These are phyloP conservation scores for Naganishia kalamii DNA, from an alignment of 768 basidiomycete genomes.

Conservation along the genomic window DNA sequence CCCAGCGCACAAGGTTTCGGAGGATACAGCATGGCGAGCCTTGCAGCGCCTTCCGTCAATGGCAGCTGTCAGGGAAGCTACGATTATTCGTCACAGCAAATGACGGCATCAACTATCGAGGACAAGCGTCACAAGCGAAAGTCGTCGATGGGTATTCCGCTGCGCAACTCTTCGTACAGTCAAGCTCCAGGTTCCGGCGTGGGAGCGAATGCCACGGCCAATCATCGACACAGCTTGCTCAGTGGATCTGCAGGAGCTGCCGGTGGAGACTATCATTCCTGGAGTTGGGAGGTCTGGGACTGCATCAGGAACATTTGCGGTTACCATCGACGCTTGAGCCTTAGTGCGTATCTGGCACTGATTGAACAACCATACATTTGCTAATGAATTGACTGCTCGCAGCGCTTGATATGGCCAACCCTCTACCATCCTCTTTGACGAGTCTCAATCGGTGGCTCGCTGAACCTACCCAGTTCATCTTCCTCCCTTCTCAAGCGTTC, in stretches of 20 bases:
- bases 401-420: conserved; percentile 89
- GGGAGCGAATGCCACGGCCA: not conserved
- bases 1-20: not conserved
- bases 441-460: conserved; percentile 83
- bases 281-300: conserved; percentile 99
- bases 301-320: conserved; percentile 81
- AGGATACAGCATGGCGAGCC: conserved; percentile 5
- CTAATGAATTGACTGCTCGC: not conserved
- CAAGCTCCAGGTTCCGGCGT: not conserved
- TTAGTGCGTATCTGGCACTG: conserved; percentile 40
- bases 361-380: not conserved
- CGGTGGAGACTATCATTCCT: conserved; percentile 41
- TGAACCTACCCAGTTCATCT: conserved; percentile 82
- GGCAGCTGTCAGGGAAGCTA: not conserved
- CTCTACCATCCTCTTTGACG: conserved; percentile 68
- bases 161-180: conserved; percentile 15
- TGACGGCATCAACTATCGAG: conserved; percentile 4
- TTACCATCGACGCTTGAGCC: conserved; percentile 52
- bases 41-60: not conserved
- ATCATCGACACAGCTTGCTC: conserved; percentile 19
- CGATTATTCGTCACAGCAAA: not conserved
- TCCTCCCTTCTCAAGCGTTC: conserved; percentile 82
- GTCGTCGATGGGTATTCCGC: conserved; percentile 26
- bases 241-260: not conserved
- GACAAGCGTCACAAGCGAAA: conserved; percentile 39